A percentile compares a stretch with the other conserved stretches of the same genome.
These are phyloP conservation scores for Erysiphe neolycopersici DNA, from an alignment of 2,329 filamentous ascomycete genomes.

Conservation along the genomic window DNA sequence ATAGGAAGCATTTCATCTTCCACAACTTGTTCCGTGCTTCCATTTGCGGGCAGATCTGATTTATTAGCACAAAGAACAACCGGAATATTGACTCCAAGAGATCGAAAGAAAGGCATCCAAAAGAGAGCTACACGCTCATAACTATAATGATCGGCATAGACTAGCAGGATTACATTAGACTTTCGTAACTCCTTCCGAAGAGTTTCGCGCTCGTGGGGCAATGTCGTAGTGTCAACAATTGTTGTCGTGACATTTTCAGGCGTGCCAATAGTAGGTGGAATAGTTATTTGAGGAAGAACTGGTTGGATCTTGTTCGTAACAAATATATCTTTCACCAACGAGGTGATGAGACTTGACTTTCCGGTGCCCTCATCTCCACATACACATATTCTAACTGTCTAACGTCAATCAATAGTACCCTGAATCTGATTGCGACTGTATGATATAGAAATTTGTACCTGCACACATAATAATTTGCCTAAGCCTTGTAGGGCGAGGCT, in stretches of 20 bases:
- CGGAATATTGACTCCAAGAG: constrained; percentile 91
- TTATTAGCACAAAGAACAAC: constrained; percentile 96
- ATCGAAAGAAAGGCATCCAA: constrained; percentile 96
- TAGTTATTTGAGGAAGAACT: constrained; percentile 80
- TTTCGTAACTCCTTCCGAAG: constrained; percentile 88
- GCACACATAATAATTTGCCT: constrained; percentile 6
- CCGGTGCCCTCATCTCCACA: constrained; percentile 93
- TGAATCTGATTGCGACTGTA: too few species aligned
- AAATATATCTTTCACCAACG: constrained; percentile 90
- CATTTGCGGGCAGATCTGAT: constrained; percentile 56
- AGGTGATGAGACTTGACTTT: constrained; percentile 81
- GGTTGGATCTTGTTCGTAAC: constrained; percentile 87
- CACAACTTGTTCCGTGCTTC: constrained; percentile 49
- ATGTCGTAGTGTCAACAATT: constrained; percentile 87
- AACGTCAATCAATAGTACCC: not conserved
- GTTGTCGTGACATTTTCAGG: constrained; percentile 94
- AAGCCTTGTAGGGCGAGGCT: not conserved
- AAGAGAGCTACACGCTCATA: constrained; percentile 93
- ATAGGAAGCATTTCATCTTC: constrained; percentile 96
- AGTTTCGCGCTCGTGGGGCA: constrained; percentile 75
- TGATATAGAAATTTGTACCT: constrained; percentile 5
- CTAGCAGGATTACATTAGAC: constrained; percentile 84
- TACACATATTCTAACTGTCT: constrained; percentile 62
- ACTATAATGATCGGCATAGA: constrained; percentile 97
- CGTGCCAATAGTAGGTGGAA: constrained; percentile 75